Base-by-base conservation (phyloP, 805 yeast genomes). In the Metschnikowia gelsemii region DNA sequence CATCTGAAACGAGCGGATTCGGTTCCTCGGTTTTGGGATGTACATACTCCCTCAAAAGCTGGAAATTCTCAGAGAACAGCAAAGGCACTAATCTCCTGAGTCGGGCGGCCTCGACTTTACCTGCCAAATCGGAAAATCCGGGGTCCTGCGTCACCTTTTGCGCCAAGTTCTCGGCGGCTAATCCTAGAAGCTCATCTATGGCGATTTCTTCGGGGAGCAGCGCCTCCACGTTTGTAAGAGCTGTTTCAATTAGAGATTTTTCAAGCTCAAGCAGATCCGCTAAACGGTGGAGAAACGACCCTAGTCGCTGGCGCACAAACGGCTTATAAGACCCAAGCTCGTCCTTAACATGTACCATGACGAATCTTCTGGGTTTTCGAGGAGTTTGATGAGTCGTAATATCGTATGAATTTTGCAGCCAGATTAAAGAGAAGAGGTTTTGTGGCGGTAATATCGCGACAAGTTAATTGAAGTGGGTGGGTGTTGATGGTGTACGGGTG, bases 1-100 rank as follows among this genome's bases (percentile, higher is more conserved):
- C 79, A 31, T 83, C 68, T 2, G 95, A 79, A 22, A 91, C 72
- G 81, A 88, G 73, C 8, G 93, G 88, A 23, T 40, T 45, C 3
- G 40, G 34, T 23, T 33, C 37, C 2, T 38, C 36, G 5, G 50
- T 40, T 39, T 46, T 38, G 14, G 47, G 47, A 35, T 45, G 40
- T 1, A 29, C 14, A 19, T 45, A 31, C 20, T 46, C 38, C 24
- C 49, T 42, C 26, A 63, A 44, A 12, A 49, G 22, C 7, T 29
- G 32, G 13, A 64, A 51, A 49, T 55, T 61, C 8, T 54, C 60
- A 23, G 62, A 46, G 31, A 69, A 69, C 13, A 55, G 35, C 2
- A 40, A 32, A 6, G 43, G 32, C 8, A 56, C 51, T 16, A 36
- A 30, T 31, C 50, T 45, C 33, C 58, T 65, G 29, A 68, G 35